Percentiles rank a stretch among this genome's conserved stretches.
Conservation (phyloP, 768 basidiomycete species). For the Filobasidium wieringae region DNA sequence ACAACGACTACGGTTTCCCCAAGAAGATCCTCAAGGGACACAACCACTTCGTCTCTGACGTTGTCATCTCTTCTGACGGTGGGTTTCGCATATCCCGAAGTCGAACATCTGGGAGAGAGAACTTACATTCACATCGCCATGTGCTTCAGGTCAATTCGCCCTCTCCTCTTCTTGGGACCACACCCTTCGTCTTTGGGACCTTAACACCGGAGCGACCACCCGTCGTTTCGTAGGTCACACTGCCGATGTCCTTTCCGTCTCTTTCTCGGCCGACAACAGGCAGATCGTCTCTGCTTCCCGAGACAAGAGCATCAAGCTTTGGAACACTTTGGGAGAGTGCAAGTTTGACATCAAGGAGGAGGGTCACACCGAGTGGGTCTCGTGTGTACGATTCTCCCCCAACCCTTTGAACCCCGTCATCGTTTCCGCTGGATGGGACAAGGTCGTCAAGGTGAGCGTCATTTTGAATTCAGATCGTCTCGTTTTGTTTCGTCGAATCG, state of each 20-base stretch:
- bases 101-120: neutral
- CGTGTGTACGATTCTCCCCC: slow-evolving; percentile 97
- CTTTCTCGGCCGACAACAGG: slow-evolving; percentile 98
- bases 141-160: slow-evolving; percentile 75
- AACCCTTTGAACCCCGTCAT: slow-evolving; percentile 96
- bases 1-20: slow-evolving; percentile 79
- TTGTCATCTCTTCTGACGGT: slow-evolving; percentile 97
- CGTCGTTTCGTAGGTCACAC: slow-evolving; percentile 97
- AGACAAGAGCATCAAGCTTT: slow-evolving; percentile 95
- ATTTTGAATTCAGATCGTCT: neutral
- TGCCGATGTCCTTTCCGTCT: slow-evolving; percentile 94
- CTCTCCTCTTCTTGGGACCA: slow-evolving; percentile 99
- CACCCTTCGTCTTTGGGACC: slow-evolving; percentile 98
- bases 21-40: slow-evolving; percentile 96
- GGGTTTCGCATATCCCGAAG: neutral
- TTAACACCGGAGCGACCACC: slow-evolving; percentile 92
- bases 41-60: slow-evolving; percentile 98
- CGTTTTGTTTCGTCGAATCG: neutral
- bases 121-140: too few species aligned
- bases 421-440: slow-evolving; percentile 99
- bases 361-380: slow-evolving; percentile 97
- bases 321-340: slow-evolving; percentile 99
- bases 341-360: slow-evolving; percentile 99
- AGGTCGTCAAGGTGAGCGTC: slow-evolving; percentile 86
- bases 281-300: slow-evolving; percentile 98